Base-by-base conservation (phyloP, 345 rosid genomes). In the Lepidium africanum region DNA sequence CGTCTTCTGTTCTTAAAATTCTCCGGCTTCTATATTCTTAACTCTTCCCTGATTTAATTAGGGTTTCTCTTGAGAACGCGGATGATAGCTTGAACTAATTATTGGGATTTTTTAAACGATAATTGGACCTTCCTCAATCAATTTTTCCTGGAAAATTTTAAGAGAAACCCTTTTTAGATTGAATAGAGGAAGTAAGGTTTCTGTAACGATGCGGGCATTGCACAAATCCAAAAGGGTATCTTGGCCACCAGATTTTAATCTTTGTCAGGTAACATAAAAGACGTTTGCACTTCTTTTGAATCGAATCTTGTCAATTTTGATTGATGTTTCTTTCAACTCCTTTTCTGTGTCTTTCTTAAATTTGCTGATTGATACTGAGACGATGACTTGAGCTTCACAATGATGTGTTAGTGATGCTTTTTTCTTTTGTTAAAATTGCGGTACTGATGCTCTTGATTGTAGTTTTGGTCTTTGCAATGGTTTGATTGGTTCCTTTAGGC, bases 181-280 rank as follows among this genome's bases (percentile, higher is more conserved):
- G 53, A 61, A 13, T 30, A 42, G 32, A 64, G 14, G 16, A 75
- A 68, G 64, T 68, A 45, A 12, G 62, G 56, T 10, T 23, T 57
- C 12, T 82, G 88, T 80, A 75, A 89, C 76, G 74, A 89, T 92
- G 98, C 75, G 88, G 77, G 83, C 90, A 79, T 76, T 76, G 81
- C 80, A 71, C 80, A 89, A 88, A 90, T 85, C 87, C 74, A 92
- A 87, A 86, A 81, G 92, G 78, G 81, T 93, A 58, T 76, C 89
- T 9, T 91, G 99, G 99, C 96, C 96, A 42, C 71, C 96, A 13
- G 97, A 91, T 87, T 89, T 78, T 78, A 89, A 85, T 67, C 99
- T 94, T 81, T 87, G 96, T 86, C 96, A 91, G 99, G 99, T 94
- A 94, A 88, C 27, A 70, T 10, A 15, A 19, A 40, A 48, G 39